Evolutionary conservation across 352 stramenopile species (phyloP), one percentile per base, ranked within the genome.

Genomic region (Thraustotheca clavata): DNA sequence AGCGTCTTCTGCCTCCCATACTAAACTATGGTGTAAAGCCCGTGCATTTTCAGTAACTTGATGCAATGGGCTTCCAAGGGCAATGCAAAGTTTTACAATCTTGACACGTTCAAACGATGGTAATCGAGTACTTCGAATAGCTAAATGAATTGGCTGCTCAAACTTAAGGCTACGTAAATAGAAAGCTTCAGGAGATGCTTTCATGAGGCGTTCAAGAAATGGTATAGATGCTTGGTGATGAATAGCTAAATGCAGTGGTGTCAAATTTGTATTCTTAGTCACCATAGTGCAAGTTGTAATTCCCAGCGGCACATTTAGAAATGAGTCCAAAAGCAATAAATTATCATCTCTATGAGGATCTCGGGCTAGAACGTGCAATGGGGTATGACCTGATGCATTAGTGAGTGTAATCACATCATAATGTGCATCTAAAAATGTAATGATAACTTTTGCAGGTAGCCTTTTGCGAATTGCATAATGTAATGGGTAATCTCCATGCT

Each of bases 361-460:
- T 81, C 75, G 7, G 76, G 79, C 7, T 87, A 73, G 8, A 73
- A 88, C 62, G 49, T 90, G 81, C 35, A 88, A 48, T 12, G 81
- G 81, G 11, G 76, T 87, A 65, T 86, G 81, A 6, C 76, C 79
- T 54, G 78, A 83, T 18, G 70, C 72, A 61, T 90, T 80, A 3
- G 31, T 46, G 8, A 69, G 55, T n/a, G 20, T 18, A 32, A 85
- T 62, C 5, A 76, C 81, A 3, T 86, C 75, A 0, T 43, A 59
- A 40, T 78, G 77, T 0, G 73, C 77, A 3, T 68, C 4, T 0
- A 75, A 73, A n/a, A 90, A 72, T 0, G 69, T 59, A 5, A 60
- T 52, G 26, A 87, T 49, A 3, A 87, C 68, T 24, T 52, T 12
- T 7, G 80, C 48, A 0, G 69, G 59, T 4, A 80, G 75, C 2